phyloP scores from a whole-genome alignment of 768 basidiomycete genomes.

The Boletus pseudo-olivaceus region DNA sequence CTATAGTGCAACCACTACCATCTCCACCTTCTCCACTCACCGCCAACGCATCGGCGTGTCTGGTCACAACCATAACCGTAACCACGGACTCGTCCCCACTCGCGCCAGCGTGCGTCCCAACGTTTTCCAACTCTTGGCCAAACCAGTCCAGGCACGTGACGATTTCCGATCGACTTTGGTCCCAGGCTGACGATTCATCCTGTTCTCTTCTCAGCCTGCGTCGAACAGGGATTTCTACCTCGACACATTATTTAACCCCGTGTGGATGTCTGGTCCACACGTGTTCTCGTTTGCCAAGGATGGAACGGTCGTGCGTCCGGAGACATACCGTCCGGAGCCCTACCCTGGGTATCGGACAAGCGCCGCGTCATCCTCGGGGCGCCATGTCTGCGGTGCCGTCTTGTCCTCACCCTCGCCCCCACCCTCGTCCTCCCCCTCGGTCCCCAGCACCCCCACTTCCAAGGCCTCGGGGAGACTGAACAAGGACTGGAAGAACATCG shows the following conservation, averaged over 20 bases:
- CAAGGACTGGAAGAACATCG: constrained; percentile 31
- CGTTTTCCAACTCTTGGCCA: neutral
- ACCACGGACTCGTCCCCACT: neutral
- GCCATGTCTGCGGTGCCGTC: neutral
- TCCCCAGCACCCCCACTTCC: neutral
- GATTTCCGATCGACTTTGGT: neutral
- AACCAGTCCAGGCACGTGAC: neutral
- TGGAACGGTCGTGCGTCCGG: constrained; percentile 14
- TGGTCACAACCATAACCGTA: neutral
- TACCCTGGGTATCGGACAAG: neutral
- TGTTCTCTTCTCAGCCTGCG: neutral
- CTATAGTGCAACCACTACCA: neutral
- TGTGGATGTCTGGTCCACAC: constrained; percentile 33
- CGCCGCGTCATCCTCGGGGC: neutral
- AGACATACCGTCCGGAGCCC: neutral
- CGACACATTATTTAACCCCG: constrained; percentile 41
- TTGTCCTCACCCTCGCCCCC: neutral
- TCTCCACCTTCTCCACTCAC: neutral
- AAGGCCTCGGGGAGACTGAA: neutral
- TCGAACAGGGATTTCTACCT: constrained; percentile 43
- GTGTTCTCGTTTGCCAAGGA: constrained; percentile 22
- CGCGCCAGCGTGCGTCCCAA: neutral
- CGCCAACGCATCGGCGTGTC: neutral
- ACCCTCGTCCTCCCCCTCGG: too few relatives aligned
- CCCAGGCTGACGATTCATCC: neutral